These are phyloP conservation scores for Coniochaeta ligniaria DNA, from an alignment of 2,329 filamentous ascomycete genomes.

Conservation along the genomic window DNA sequence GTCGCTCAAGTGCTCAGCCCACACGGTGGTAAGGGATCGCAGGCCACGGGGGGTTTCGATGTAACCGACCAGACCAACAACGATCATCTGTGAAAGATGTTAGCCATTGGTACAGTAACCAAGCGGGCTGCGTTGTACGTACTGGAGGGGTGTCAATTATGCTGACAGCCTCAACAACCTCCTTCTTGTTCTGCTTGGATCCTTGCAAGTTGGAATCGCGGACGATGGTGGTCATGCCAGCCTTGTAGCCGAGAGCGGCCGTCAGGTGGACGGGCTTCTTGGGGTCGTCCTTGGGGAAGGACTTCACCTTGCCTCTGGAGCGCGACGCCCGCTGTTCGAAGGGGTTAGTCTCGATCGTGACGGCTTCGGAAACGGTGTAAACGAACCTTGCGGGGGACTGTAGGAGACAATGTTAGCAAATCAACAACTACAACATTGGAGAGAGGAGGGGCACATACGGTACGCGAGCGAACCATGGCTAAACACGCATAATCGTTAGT, in stretches of 20 bases:
- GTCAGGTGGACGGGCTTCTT: conserved; percentile 99
- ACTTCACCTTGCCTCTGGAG: conserved; percentile 70
- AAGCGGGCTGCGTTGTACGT: conserved; percentile 79
- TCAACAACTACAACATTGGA: neutral
- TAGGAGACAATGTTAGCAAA: neutral
- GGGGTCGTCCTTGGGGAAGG: conserved; percentile 99
- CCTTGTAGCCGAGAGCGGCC: conserved; percentile 98
- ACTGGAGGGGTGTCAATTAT: conserved; percentile 93
- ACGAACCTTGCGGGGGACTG: conserved; percentile 68
- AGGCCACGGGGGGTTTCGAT: conserved; percentile 99
- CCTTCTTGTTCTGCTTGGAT: conserved; percentile 17
- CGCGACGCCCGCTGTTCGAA: too few species aligned
- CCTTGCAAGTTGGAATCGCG: conserved; percentile 58
- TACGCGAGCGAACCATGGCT: conserved; percentile 91
- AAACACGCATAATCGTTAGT: too few species aligned
- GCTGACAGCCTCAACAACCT: conserved; percentile 83
- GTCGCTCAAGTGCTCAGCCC: conserved; percentile 98
- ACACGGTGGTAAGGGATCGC: conserved; percentile 98
- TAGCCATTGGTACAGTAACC: conserved; percentile 65
- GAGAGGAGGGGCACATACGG: conserved; percentile 18
- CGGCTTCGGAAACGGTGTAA: neutral
- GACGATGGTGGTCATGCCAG: conserved; percentile 99
- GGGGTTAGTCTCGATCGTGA: too few species aligned
- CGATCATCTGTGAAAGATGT: conserved; percentile 84
- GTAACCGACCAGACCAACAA: conserved; percentile 99